A percentile compares a stretch with the other conserved stretches of the same genome.
Evolutionary conservation across 352 stramenopile species (phyloP).

Genomic region (Elongisporangium senticosum): DNA sequence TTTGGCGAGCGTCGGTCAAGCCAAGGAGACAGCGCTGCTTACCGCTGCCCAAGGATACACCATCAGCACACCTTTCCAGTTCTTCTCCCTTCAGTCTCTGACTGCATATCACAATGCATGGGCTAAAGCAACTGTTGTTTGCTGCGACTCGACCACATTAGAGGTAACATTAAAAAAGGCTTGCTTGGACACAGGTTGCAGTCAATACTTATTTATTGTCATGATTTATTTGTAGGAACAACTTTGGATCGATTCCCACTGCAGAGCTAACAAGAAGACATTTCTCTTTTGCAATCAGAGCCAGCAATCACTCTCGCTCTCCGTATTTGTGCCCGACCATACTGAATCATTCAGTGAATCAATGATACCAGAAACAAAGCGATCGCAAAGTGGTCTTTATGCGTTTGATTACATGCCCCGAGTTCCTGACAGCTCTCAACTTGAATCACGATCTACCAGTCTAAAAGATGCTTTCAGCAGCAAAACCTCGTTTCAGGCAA

Average conservation of each 20-base stretch:
- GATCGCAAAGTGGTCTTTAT: slow-evolving; percentile 5
- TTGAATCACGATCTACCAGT: not conserved
- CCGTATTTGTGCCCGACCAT: slow-evolving; percentile 9
- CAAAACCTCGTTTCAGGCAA: not conserved
- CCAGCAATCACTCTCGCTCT: not conserved
- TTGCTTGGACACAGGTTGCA: not conserved
- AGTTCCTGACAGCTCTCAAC: not conserved
- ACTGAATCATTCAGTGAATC: slow-evolving; percentile 15
- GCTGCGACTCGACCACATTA: slow-evolving; percentile 6
- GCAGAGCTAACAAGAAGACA: slow-evolving; percentile 14
- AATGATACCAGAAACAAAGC: slow-evolving; percentile 6
- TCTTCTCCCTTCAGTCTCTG: slow-evolving; percentile 1
- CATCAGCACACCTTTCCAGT: not conserved
- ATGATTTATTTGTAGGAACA: slow-evolving; percentile 6
- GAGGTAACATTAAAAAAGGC: slow-evolving; percentile 2
- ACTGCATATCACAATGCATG: slow-evolving; percentile 5
- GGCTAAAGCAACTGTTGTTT: slow-evolving; percentile 2
- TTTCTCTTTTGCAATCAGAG: slow-evolving; percentile 8
- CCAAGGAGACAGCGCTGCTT: slow-evolving; percentile 1
- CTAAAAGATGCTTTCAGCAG: not conserved
- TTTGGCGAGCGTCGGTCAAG: not conserved
- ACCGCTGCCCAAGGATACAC: slow-evolving; percentile 3
- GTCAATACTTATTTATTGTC: not conserved
- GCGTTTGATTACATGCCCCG: slow-evolving; percentile 17
- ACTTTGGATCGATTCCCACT: slow-evolving; percentile 17